Evolutionary conservation across 805 yeast species (phyloP).

Genomic region (Candida chauliodis): DNA sequence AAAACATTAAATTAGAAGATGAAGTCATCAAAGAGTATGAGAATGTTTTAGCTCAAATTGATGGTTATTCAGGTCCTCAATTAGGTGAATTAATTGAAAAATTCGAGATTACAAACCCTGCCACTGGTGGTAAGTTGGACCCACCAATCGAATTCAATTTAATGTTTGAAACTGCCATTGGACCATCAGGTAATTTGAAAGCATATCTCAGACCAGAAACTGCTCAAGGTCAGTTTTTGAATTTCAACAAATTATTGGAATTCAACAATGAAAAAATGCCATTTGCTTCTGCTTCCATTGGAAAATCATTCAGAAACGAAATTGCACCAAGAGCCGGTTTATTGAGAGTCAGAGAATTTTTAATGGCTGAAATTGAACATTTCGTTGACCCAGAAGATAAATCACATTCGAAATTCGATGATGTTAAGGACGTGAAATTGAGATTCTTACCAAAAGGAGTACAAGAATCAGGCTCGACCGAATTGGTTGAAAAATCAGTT

Average conservation of each 20-base stretch:
- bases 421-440: constrained; percentile 69
- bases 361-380: constrained; percentile 99
- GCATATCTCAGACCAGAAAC: constrained; percentile 98
- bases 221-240: constrained; percentile 98
- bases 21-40: constrained; percentile 77
- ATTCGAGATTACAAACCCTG: constrained; percentile 87
- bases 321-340: constrained; percentile 98
- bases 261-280: constrained; percentile 97
- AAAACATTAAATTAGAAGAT: constrained; percentile 84
- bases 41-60: constrained; percentile 84
- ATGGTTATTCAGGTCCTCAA: constrained; percentile 90
- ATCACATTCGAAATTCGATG: constrained; percentile 73
- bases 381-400: constrained; percentile 92
- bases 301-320: constrained; percentile 98
- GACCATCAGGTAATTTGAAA: constrained; percentile 94
- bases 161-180: constrained; percentile 99
- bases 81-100: constrained; percentile 84
- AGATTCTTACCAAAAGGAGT: constrained; percentile 80
- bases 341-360: constrained; percentile 95
- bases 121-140: constrained; percentile 78
- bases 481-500: constrained; percentile 57
- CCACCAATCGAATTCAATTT: constrained; percentile 93
- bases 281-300: constrained; percentile 98
- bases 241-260: constrained; percentile 89
- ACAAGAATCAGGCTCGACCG: constrained; percentile 83